Evolutionary conservation across 2,329 filamentous ascomycete species (phyloP).

Genomic region (Lasiodiplodia sp.): DNA sequence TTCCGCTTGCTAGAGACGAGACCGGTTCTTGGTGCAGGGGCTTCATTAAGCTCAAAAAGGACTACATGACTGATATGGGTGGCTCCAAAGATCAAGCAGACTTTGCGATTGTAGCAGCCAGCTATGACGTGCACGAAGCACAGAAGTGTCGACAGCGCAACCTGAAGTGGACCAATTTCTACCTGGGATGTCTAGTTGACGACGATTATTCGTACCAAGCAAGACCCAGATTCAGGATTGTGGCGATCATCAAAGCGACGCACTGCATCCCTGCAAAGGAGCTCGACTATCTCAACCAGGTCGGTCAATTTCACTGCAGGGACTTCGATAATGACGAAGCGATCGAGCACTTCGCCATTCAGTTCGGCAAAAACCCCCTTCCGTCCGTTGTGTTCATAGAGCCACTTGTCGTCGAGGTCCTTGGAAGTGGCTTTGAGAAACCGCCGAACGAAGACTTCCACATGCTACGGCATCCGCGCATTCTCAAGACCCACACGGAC

Average conservation of each 20-base stretch:
- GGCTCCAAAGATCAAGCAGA: slow-evolving; percentile 73
- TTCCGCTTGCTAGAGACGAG: slow-evolving; percentile 49
- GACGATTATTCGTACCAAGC: slow-evolving; percentile 60
- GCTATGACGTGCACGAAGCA: slow-evolving; percentile 71
- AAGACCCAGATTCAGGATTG: slow-evolving; percentile 69
- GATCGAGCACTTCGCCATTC: slow-evolving; percentile 29
- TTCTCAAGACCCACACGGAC: slow-evolving; percentile 80
- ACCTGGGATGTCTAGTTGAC: slow-evolving; percentile 78
- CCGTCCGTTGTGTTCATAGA: slow-evolving; percentile 67
- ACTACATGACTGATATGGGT: slow-evolving; percentile 79
- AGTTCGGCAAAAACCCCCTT: slow-evolving; percentile 32
- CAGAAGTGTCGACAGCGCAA: slow-evolving; percentile 61
- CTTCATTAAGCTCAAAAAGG: slow-evolving; percentile 87
- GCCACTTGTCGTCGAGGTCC: slow-evolving; percentile 80
- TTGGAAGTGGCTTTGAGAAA: slow-evolving; percentile 82
- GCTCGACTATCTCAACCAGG: slow-evolving; percentile 52
- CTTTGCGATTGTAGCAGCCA: slow-evolving; percentile 79
- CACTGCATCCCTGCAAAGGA: slow-evolving; percentile 56
- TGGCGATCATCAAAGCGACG: slow-evolving; percentile 61
- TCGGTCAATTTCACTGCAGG: slow-evolving; percentile 49
- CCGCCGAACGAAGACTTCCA: slow-evolving; percentile 73
- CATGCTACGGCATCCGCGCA: slow-evolving; percentile 77
- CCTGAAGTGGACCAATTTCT: slow-evolving; percentile 80
- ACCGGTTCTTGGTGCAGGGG: slow-evolving; percentile 31
- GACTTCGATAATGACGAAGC: slow-evolving; percentile 36